Evolutionary conservation across 306 rosid genomes (phyloP).

Genomic region (Cucurbita ficifolia): DNA sequence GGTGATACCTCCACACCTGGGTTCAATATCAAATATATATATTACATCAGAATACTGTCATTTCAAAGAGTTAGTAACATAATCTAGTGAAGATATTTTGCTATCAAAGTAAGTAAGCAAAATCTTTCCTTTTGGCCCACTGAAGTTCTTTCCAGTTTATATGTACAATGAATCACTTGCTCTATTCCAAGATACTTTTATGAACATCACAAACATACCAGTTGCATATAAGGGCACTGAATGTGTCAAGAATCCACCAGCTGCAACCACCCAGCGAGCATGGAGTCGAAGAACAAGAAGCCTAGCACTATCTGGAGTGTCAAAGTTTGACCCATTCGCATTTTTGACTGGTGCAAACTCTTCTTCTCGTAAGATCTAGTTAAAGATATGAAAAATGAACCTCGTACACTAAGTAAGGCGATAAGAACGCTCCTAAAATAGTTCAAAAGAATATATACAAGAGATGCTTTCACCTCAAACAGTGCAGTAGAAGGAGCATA

Average conservation of each 20-base stretch:
- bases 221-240: conserved; percentile 93
- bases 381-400: conserved; percentile 14
- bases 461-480: conserved; percentile 50
- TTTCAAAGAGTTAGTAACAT: neutral
- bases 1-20: conserved; percentile 97
- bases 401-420: neutral
- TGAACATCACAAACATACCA: conserved; percentile 25
- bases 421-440: conserved; percentile 1
- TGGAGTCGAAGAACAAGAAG: conserved; percentile 94
- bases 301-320: conserved; percentile 92
- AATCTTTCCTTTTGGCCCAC: neutral
- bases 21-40: conserved; percentile 1
- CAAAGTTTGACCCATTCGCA: conserved; percentile 78
- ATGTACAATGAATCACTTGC: too few relatives aligned
- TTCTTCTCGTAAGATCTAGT: conserved; percentile 72
- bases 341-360: conserved; percentile 98
- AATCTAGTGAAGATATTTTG: neutral
- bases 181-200: neutral
- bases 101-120: neutral
- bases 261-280: conserved; percentile 94
- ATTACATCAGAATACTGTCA: conserved; percentile 7
- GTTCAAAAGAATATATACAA: neutral
- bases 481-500: conserved; percentile 97
- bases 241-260: conserved; percentile 97
- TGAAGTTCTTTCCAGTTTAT: too few relatives aligned